These are phyloP conservation scores for Aspergillus sp. DNA, from an alignment of 2,329 filamentous ascomycete species.

Conservation along the genomic window DNA sequence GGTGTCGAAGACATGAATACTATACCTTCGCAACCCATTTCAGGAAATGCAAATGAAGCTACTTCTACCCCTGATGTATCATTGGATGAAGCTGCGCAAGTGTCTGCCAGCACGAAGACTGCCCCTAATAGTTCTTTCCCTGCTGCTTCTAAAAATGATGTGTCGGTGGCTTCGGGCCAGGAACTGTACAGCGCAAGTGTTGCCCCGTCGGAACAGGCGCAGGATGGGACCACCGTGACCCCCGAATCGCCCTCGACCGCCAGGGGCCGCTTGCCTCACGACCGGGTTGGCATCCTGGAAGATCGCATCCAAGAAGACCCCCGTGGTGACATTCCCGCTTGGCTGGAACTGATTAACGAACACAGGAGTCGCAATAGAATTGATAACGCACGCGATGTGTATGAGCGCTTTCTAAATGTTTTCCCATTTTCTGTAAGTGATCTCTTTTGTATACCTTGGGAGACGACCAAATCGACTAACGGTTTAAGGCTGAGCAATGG, in stretches of 20 bases:
- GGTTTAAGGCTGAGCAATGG: slow-evolving; percentile 81
- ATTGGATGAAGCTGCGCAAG: slow-evolving; percentile 60
- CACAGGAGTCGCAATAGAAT: slow-evolving; percentile 79
- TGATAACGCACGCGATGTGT: slow-evolving; percentile 76
- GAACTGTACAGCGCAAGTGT: slow-evolving; percentile 40
- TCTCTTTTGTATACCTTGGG: neutral
- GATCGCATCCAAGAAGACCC: slow-evolving; percentile 90
- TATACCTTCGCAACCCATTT: slow-evolving; percentile 56
- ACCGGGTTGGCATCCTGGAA: slow-evolving; percentile 79
- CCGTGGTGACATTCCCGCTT: slow-evolving; percentile 87
- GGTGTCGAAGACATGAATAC: slow-evolving; percentile 52
- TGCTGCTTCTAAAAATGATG: slow-evolving; percentile 48
- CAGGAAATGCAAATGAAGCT: slow-evolving; percentile 59
- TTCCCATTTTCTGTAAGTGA: slow-evolving; percentile 87
- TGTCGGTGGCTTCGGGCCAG: slow-evolving; percentile 39
- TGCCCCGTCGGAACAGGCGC: slow-evolving; percentile 31
- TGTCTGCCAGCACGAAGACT: slow-evolving; percentile 50
- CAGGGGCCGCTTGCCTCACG: slow-evolving; percentile 65
- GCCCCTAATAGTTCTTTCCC: slow-evolving; percentile 55
- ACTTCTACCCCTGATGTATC: slow-evolving; percentile 61
- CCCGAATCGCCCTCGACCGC: slow-evolving; percentile 49
- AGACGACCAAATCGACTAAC: slow-evolving; percentile 35
- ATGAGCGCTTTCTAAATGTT: slow-evolving; percentile 81
- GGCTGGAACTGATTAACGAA: slow-evolving; percentile 83
- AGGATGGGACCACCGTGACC: slow-evolving; percentile 41